A percentile compares a stretch with the other conserved stretches of the same genome.
Evolutionary conservation across 805 yeast genomes (phyloP).

Genomic region (Yarrowia keelungensis): DNA sequence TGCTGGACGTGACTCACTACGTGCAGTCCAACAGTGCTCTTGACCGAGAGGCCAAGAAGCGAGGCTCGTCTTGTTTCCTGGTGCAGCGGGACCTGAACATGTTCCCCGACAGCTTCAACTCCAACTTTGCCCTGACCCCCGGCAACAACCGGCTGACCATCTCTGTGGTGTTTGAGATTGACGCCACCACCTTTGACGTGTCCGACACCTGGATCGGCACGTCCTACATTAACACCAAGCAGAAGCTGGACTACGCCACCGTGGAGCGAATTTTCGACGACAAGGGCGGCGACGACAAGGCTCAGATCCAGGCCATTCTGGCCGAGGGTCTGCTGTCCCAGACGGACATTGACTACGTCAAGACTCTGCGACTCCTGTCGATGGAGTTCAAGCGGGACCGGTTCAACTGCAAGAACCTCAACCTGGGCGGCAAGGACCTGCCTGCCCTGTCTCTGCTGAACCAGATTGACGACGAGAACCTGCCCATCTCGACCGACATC

Average conservation of each 20-base stretch:
- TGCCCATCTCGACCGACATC: slow-evolving; percentile 72
- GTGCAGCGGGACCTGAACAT: slow-evolving; percentile 76
- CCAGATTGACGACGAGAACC: slow-evolving; percentile 85
- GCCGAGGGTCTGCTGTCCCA: slow-evolving; percentile 50
- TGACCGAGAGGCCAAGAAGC: slow-evolving; percentile 88
- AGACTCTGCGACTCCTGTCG: slow-evolving; percentile 68
- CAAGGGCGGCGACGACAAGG: slow-evolving; percentile 26
- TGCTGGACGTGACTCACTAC: slow-evolving; percentile 77
- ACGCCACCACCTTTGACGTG: slow-evolving; percentile 71
- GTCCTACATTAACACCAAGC: slow-evolving; percentile 69
- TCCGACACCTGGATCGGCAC: slow-evolving; percentile 80
- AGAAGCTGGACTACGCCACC: slow-evolving; percentile 48
- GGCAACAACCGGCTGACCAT: slow-evolving; percentile 69
- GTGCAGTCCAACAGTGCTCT: slow-evolving; percentile 74
- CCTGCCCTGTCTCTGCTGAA: slow-evolving; percentile 70
- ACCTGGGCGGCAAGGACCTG: slow-evolving; percentile 55
- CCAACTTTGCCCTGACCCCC: slow-evolving; percentile 63
- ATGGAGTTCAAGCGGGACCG: slow-evolving; percentile 74
- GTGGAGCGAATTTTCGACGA: slow-evolving; percentile 41
- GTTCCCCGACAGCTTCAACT: slow-evolving; percentile 68
- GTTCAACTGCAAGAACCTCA: slow-evolving; percentile 51
- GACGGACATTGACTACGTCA: slow-evolving; percentile 69
- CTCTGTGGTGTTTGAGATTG: slow-evolving; percentile 81
- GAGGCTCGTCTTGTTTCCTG: slow-evolving; percentile 86
- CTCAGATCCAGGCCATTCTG: slow-evolving; percentile 26